Conservation (phyloP, 805 yeast species). For the Isabelozyma heimii region DNA sequence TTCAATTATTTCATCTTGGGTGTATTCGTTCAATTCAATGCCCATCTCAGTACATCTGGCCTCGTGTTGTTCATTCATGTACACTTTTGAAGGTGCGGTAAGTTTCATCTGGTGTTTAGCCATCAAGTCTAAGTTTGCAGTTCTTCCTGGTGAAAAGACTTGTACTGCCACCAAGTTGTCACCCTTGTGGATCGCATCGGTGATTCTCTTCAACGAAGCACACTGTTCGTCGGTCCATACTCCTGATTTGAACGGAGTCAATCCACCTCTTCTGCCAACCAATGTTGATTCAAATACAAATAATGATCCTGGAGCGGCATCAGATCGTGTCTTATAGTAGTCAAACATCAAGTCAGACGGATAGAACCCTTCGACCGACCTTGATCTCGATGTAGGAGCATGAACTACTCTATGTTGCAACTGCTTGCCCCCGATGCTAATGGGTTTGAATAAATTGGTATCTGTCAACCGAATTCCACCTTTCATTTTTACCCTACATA, state of each 20-base stretch:
- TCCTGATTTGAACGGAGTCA: slow-evolving; percentile 4
- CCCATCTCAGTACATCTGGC: slow-evolving; percentile 6
- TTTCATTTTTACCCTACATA: not conserved
- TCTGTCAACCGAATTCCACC: slow-evolving; percentile 11
- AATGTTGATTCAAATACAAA: slow-evolving; percentile 7
- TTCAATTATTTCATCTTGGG: slow-evolving; percentile 5
- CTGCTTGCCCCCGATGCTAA: slow-evolving; percentile 29
- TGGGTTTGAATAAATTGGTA: slow-evolving; percentile 28
- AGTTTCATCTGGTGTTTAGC: slow-evolving; percentile 16
- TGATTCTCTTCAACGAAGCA: slow-evolving; percentile 1
- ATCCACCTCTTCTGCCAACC: slow-evolving; percentile 6
- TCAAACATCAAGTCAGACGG: slow-evolving; percentile 28
- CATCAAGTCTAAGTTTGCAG: slow-evolving; percentile 22
- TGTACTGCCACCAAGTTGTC: slow-evolving; percentile 45
- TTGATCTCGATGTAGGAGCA: slow-evolving; percentile 26
- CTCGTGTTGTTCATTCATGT: slow-evolving; percentile 11
- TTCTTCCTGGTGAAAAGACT: slow-evolving; percentile 54
- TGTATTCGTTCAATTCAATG: not conserved
- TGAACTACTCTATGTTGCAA: slow-evolving; percentile 18
- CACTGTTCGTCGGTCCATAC: slow-evolving; percentile 3
- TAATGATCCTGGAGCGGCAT: slow-evolving; percentile 1
- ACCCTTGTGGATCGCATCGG: slow-evolving; percentile 12
- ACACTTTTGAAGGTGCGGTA: slow-evolving; percentile 14
- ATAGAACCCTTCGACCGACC: slow-evolving; percentile 16
- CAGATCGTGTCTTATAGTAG: slow-evolving; percentile 28